Conservation (phyloP, 139 green algal species). For the Protoeuglena noctilucae region DNA sequence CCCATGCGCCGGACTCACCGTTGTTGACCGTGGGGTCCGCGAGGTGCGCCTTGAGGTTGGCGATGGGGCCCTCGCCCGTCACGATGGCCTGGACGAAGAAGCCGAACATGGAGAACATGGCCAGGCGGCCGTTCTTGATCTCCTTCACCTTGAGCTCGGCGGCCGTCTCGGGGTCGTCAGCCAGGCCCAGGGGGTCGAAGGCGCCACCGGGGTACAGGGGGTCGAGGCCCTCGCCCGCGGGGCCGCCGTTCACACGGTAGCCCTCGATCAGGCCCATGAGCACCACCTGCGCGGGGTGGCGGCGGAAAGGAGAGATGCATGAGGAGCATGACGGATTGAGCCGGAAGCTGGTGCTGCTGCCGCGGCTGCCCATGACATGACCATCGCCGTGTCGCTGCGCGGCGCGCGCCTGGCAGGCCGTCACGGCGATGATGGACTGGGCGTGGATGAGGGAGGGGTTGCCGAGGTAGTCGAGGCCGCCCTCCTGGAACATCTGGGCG, state of each 20-base stretch:
- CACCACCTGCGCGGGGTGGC: slow-evolving; percentile 13
- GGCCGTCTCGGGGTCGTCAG: slow-evolving; percentile 83
- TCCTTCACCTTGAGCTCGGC: slow-evolving; percentile 77
- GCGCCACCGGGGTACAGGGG: slow-evolving; percentile 41
- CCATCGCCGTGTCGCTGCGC: neutral
- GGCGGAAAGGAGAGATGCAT: slow-evolving; percentile 13
- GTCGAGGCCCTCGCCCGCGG: slow-evolving; percentile 37
- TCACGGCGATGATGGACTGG: slow-evolving; percentile 82
- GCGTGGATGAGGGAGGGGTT: slow-evolving; percentile 86
- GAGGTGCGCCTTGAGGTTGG: slow-evolving; percentile 60
- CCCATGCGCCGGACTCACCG: too few species aligned
- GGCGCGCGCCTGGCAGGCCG: slow-evolving; percentile 62
- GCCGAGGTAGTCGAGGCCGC: slow-evolving; percentile 83
- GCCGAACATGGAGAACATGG: slow-evolving; percentile 76
- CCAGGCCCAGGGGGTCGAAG: slow-evolving; percentile 84
- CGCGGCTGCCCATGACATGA: too few species aligned
- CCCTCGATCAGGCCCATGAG: slow-evolving; percentile 37
- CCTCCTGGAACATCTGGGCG: slow-evolving; percentile 58
- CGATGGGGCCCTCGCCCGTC: slow-evolving; percentile 40
- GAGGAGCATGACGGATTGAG: neutral
- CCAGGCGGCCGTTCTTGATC: slow-evolving; percentile 80
- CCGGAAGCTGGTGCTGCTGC: neutral
- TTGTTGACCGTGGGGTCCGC: slow-evolving; percentile 53
- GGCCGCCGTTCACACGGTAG: slow-evolving; percentile 29
- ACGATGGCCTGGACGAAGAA: slow-evolving; percentile 68